A percentile compares a stretch with the other conserved stretches of the same genome.
These are phyloP conservation scores for Chlorella sorokiniana DNA, from an alignment of 139 green algal genomes.

Conservation along the genomic window DNA sequence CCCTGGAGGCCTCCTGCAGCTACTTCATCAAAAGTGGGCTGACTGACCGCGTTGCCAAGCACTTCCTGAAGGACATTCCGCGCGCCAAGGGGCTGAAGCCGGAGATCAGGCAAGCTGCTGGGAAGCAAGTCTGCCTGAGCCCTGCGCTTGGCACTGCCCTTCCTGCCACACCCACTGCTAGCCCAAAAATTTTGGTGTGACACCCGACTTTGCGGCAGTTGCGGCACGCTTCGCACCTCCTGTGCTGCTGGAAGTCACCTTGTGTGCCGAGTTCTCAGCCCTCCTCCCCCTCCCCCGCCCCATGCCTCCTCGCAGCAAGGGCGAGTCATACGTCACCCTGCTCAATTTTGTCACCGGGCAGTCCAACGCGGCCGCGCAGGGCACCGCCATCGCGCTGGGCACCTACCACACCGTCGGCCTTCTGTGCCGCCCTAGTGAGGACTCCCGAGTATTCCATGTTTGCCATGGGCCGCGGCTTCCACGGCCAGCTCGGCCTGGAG, in stretches of 20 bases:
- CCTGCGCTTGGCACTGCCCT: neutral
- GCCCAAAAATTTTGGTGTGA: no score
- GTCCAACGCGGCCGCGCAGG: constrained; percentile 68
- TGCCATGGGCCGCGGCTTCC: constrained; percentile 68
- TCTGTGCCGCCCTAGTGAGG: constrained; percentile 49
- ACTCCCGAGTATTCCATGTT: constrained; percentile 41
- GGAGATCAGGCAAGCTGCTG: constrained; percentile 48
- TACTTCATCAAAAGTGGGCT: constrained; percentile 65
- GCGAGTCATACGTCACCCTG: constrained; percentile 65
- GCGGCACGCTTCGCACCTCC: no score
- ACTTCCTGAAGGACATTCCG: constrained; percentile 61
- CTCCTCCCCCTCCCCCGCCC: neutral
- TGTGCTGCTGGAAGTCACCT: neutral
- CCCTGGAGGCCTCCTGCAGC: constrained; percentile 67
- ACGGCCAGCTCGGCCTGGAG: constrained; percentile 78
- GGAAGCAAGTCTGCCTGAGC: neutral
- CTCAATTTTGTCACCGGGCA: constrained; percentile 76
- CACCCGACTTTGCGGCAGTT: no score
- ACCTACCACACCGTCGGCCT: constrained; percentile 73
- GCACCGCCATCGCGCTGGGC: constrained; percentile 69
- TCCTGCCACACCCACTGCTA: neutral
- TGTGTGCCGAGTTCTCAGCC: neutral
- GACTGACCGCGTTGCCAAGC: constrained; percentile 64
- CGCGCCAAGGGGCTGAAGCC: constrained; percentile 71
- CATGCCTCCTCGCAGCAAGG: constrained; percentile 46